Percentiles rank a stretch among this genome's conserved stretches.
phyloP scores from a whole-genome alignment of 306 rosid genomes.

The Cicer cuneatum region DNA sequence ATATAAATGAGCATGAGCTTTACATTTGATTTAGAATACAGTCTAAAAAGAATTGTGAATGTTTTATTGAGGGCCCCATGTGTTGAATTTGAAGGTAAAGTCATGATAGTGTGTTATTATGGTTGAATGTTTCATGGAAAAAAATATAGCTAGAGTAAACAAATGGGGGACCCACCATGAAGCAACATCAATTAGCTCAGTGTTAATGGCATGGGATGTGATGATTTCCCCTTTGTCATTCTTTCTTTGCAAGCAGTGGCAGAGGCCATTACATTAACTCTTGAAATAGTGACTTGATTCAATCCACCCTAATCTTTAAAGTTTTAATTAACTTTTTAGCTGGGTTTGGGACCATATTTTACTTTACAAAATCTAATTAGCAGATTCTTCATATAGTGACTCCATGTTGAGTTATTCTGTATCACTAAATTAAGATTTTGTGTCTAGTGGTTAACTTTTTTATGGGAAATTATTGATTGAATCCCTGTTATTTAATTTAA shows the following conservation, averaged over 20 bases:
- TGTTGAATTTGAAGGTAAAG: conserved; percentile 55
- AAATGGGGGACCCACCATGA: conserved; percentile 61
- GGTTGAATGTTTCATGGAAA: conserved; percentile 52
- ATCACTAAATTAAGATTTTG: conserved; percentile 43
- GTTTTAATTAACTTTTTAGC: conserved; percentile 50
- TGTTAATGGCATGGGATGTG: conserved; percentile 72
- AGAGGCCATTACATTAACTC: conserved; percentile 37
- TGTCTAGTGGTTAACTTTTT: conserved; percentile 35
- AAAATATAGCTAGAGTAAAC: conserved; percentile 40
- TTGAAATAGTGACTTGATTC: conserved; percentile 45
- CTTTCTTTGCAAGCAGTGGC: conserved; percentile 44
- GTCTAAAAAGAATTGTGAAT: conserved; percentile 28
- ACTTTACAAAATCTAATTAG: conserved; percentile 46
- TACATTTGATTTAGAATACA: conserved; percentile 12
- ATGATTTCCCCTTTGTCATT: conserved; percentile 59
- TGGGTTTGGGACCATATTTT: conserved; percentile 59
- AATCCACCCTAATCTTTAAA: conserved; percentile 44
- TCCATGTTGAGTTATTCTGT: conserved; percentile 37
- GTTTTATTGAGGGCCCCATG: conserved; percentile 50
- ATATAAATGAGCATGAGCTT: neutral
- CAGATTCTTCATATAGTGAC: conserved; percentile 37
- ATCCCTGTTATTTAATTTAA: conserved; percentile 20
- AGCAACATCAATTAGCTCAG: conserved; percentile 64
- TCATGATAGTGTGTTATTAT: conserved; percentile 58
- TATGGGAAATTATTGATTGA: conserved; percentile 17